Percentiles rank a stretch among this genome's conserved stretches.
Conservation (phyloP, 257 asterid genomes). For the Penstemon barbatus region DNA sequence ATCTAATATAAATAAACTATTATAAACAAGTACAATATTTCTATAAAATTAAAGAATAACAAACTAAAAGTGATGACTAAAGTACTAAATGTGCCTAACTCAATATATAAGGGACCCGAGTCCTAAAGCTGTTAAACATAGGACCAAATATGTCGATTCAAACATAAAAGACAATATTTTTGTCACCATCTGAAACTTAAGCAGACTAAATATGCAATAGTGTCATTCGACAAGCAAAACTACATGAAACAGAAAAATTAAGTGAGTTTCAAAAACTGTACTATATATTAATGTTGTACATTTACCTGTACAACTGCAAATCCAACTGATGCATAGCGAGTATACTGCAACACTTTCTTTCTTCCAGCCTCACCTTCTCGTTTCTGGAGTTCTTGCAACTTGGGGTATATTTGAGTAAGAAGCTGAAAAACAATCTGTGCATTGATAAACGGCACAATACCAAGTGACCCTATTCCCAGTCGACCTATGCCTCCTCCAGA, state of each 20-base stretch:
- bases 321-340: constrained; percentile 99
- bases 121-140: no score
- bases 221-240: constrained; percentile 15
- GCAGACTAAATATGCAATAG: no score
- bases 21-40: no score
- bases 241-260: not conserved
- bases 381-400: constrained; percentile 94
- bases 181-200: no score
- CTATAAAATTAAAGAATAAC: no score
- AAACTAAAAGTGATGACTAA: no score
- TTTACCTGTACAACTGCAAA: constrained; percentile 94
- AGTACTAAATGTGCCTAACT: no score
- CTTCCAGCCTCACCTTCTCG: constrained; percentile 98
- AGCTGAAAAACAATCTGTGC: constrained; percentile 98
- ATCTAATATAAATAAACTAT: no score
- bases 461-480: constrained; percentile 94
- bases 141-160: no score
- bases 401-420: constrained; percentile 90
- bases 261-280: not conserved
- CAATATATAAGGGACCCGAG: no score
- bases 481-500: constrained; percentile 99
- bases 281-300: constrained; percentile 8
- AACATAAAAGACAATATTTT: no score
- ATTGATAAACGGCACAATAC: constrained; percentile 95
- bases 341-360: constrained; percentile 91